Percentiles rank a stretch among this genome's conserved stretches.
phyloP scores from a whole-genome alignment of 2,329 filamentous ascomycete species.

The Verticillium longisporum region DNA sequence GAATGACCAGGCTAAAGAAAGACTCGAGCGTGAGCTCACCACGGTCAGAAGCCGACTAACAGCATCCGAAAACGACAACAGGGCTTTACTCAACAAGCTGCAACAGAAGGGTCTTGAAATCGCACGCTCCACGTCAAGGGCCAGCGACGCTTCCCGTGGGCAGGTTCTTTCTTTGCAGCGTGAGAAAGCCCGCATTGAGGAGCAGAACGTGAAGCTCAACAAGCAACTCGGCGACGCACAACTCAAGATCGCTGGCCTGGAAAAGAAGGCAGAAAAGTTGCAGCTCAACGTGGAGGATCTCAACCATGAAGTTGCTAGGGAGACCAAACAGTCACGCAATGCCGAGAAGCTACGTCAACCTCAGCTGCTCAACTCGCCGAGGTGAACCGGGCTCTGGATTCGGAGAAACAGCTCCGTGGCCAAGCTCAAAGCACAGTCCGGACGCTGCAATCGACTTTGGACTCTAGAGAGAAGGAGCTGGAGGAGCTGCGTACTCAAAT shows the following conservation, averaged over 20 bases:
- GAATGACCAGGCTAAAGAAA: constrained; percentile 90
- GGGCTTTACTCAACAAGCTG: constrained; percentile 89
- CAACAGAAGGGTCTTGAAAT: constrained; percentile 97
- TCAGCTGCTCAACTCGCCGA: constrained; percentile 80
- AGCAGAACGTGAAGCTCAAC: constrained; percentile 72
- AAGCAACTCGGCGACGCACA: constrained; percentile 84
- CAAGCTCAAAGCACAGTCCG: constrained; percentile 84
- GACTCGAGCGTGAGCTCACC: constrained; percentile 82
- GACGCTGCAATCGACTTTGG: constrained; percentile 71
- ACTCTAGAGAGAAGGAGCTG: constrained; percentile 74
- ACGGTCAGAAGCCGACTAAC: constrained; percentile 84
- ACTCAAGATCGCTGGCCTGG: constrained; percentile 71
- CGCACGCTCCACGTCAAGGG: constrained; percentile 79
- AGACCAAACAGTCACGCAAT: constrained; percentile 82
- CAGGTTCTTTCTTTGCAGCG: constrained; percentile 70
- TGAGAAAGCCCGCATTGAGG: constrained; percentile 77
- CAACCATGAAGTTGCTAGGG: constrained; percentile 83
- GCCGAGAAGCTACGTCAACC: constrained; percentile 78
- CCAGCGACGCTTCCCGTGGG: constrained; percentile 73
- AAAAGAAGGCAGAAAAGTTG: constrained; percentile 93
- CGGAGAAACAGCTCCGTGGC: constrained; percentile 75
- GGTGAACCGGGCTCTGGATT: constrained; percentile 81
- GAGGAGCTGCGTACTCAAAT: constrained; percentile 74
- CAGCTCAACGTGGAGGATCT: constrained; percentile 83
- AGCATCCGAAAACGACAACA: constrained; percentile 94